Percentiles rank a stretch among this genome's conserved stretches.
Evolutionary conservation across 2,329 filamentous ascomycete genomes (phyloP).

Genomic region (Podosphaera leucotricha): DNA sequence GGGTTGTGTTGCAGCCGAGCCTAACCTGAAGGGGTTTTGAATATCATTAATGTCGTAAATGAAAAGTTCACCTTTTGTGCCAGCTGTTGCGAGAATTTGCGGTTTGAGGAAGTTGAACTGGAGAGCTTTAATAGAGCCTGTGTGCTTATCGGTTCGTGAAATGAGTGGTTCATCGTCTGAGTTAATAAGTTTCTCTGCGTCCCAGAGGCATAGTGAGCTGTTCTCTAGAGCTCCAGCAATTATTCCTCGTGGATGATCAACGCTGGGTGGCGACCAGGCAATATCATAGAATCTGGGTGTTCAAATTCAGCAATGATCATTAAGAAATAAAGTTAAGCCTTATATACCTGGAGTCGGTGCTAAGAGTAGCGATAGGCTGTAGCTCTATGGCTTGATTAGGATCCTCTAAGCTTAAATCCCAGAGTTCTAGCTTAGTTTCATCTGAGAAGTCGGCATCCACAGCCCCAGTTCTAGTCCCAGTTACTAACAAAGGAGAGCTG

Average conservation of each 20-base stretch:
- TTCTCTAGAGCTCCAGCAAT: conserved; percentile 92
- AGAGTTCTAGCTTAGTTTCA: conserved; percentile 87
- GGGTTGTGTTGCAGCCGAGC: conserved; percentile 65
- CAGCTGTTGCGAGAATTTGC: conserved; percentile 77
- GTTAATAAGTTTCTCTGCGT: conserved; percentile 44
- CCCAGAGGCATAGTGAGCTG: conserved; percentile 81
- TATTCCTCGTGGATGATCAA: conserved; percentile 59
- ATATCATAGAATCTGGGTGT: conserved; percentile 72
- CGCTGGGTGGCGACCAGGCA: conserved; percentile 69
- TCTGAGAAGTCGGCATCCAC: conserved; percentile 96
- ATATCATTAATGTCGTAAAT: conserved; percentile 88
- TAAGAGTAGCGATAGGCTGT: conserved; percentile 61
- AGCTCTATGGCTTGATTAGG: conserved; percentile 57
- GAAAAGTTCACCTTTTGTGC: conserved; percentile 86
- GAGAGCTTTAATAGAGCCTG: conserved; percentile 73
- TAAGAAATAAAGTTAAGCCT: conserved; percentile 2
- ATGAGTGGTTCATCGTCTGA: conserved; percentile 51
- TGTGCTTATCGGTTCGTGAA: conserved; percentile 73
- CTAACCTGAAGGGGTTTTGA: conserved; percentile 67
- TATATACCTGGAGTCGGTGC: conserved; percentile 65
- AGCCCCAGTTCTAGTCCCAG: conserved; percentile 81
- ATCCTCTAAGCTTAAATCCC: conserved; percentile 73
- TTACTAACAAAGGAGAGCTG: conserved; percentile 61
- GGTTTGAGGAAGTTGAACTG: conserved; percentile 91
- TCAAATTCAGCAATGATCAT: not conserved